phyloP scores from a whole-genome alignment of 2,329 filamentous ascomycete genomes.

The Claviceps fusiformis region DNA sequence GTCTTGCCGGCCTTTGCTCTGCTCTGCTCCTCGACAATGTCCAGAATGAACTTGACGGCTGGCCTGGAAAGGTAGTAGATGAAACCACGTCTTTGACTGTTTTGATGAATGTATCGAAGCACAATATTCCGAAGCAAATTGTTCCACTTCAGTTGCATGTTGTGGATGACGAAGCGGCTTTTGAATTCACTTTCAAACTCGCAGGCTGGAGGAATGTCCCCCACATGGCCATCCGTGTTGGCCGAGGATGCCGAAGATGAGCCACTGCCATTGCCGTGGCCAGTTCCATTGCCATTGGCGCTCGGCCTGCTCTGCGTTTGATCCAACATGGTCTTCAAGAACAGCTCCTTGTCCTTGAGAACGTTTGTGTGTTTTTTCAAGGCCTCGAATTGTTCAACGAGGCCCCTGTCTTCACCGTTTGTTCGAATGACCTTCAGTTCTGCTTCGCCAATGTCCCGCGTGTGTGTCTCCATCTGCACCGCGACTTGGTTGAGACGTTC shows the following conservation, averaged over 20 bases:
- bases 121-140: conserved; percentile 93
- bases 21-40: conserved; percentile 89
- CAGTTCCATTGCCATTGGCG: conserved; percentile 9
- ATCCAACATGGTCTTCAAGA: conserved; percentile 43
- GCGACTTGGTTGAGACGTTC: conserved; percentile 67
- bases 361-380: conserved; percentile 41
- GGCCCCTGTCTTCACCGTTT: conserved; percentile 32
- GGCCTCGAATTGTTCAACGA: conserved; percentile 47
- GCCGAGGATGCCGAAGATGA: conserved; percentile 7
- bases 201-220: conserved; percentile 52
- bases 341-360: conserved; percentile 42
- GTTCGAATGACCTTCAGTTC: conserved; percentile 51
- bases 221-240: conserved; percentile 26
- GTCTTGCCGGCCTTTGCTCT: conserved; percentile 44
- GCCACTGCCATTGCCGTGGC: conserved; percentile 5
- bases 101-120: conserved; percentile 92
- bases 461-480: conserved; percentile 63
- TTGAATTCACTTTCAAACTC: conserved; percentile 93
- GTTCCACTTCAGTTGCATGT: conserved; percentile 97
- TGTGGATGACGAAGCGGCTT: conserved; percentile 96
- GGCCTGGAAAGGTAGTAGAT: conserved; percentile 94
- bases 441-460: conserved; percentile 58
- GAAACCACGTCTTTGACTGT: conserved; percentile 87
- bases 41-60: conserved; percentile 94
- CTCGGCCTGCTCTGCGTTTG: conserved; percentile 30